Percentiles rank a stretch among this genome's conserved stretches.
Evolutionary conservation across 192 early-diverging fungal species (phyloP).

Genomic region (Coemansia sp.): DNA sequence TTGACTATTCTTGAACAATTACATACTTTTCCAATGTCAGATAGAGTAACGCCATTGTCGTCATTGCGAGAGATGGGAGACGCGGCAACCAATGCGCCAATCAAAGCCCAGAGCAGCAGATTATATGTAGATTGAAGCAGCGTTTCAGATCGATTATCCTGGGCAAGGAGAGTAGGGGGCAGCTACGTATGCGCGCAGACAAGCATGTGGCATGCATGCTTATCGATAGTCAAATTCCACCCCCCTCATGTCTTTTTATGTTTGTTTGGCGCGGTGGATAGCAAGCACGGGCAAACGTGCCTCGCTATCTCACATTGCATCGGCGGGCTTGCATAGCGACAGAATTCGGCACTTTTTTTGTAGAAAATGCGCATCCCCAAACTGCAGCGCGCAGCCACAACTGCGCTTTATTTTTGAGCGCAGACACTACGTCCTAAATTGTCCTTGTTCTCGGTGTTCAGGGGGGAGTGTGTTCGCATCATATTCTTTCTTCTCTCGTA

Average conservation of each 20-base stretch:
- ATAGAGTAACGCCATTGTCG: not conserved
- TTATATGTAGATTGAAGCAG: not conserved
- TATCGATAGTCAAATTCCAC: conserved; percentile 1
- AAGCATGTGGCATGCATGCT: not conserved
- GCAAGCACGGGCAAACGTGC: not conserved
- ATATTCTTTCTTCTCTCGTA: not conserved
- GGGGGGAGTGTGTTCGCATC: not conserved
- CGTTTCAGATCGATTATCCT: not conserved
- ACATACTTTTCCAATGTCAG: not conserved
- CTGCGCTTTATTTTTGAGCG: conserved; percentile 5
- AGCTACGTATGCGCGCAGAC: conserved; percentile 6
- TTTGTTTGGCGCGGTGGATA: not conserved
- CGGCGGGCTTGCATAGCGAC: not conserved
- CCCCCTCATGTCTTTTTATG: conserved; percentile 2
- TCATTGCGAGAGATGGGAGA: not conserved
- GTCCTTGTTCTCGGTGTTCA: not conserved
- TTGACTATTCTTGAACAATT: not conserved
- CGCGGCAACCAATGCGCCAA: not conserved
- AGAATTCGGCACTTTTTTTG: not conserved
- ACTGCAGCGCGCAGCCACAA: not conserved
- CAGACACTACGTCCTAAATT: not conserved
- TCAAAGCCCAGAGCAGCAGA: not conserved
- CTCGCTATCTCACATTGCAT: not conserved
- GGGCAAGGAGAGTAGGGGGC: not conserved
- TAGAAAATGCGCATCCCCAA: not conserved